Evolutionary conservation across 2,329 filamentous ascomycete species (phyloP), one percentile per base, ranked within the genome.

Genomic region (Microcyclospora pomicola): DNA sequence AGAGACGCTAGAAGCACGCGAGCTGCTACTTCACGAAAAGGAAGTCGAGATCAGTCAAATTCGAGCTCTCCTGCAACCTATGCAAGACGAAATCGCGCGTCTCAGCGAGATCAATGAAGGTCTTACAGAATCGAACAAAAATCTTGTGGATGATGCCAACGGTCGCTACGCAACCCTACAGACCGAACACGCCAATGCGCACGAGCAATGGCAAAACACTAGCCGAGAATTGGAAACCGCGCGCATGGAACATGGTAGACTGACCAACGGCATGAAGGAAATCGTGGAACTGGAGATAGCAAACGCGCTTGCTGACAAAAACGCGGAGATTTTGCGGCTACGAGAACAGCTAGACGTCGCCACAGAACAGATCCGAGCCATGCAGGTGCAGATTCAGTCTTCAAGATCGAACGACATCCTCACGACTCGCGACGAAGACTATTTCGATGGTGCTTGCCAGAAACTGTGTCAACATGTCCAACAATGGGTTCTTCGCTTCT

Each of bases 401-500:
- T 66, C 71, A 27, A 68, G 68, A 39, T 42, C 47, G 2, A 80
- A 84, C 51, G 75, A 82, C 48, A 88, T 92, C 63, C 77, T 96
- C 45, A 73, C 73, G 35, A 69, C 86, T 44, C 76, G 75, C 48
- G 86, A 95, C 55, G 87, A 95, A 59, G 87, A 95, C 63, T 87
- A 95, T 67, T 96, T 98, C 56, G 86, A 95, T 54, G 77, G 77
- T 52, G 82, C 87, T 31, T 98, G 91, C 59, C 86, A 95, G 59
- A 82, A 92, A 60, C 76, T 98, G 33, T 98, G 86, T 62, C 82
- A 88, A 50, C 87, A 95, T 58, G 85, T 95, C 31, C 87, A 95
- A 59, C 86, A 94, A 64, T 98, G 91, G 91, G 86, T 98, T 36
- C 67, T 95, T 49, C 83, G 91, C 54, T 98, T 98, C 68, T 95